Percentiles rank a stretch among this genome's conserved stretches.
These are phyloP conservation scores for Naegleria gruberi DNA, from an alignment of 208 protist species.

Conservation along the genomic window DNA sequence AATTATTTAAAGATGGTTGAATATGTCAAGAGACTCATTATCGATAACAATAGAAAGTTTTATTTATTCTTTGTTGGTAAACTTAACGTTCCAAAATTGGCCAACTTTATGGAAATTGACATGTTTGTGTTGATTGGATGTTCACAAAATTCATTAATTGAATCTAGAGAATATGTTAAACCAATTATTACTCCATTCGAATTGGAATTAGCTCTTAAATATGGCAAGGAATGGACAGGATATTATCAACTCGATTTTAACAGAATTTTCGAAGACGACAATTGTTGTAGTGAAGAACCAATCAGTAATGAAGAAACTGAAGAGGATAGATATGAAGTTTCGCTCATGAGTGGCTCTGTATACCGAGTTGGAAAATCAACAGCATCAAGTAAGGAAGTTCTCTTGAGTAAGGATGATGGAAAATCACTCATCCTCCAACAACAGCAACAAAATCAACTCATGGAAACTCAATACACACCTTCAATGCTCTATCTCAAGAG, in stretches of 20 bases:
- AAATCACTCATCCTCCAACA: neutral
- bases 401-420: neutral
- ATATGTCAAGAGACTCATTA: slow-evolving; percentile 28
- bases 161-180: slow-evolving; percentile 61
- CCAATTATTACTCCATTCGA: slow-evolving; percentile 72
- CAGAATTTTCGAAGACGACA: neutral
- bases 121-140: slow-evolving; percentile 71
- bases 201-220: slow-evolving; percentile 59
- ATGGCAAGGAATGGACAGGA: slow-evolving; percentile 8
- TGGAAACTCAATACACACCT: neutral
- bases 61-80: slow-evolving; percentile 80
- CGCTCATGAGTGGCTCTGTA: neutral
- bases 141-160: slow-evolving; percentile 58
- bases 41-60: slow-evolving; percentile 49
- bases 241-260: neutral
- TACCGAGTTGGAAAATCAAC: neutral
- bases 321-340: neutral
- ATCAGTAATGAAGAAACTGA: neutral
- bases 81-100: slow-evolving; percentile 77
- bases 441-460: neutral
- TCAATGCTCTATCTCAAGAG: neutral
- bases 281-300: neutral
- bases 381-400: neutral
- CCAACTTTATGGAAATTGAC: slow-evolving; percentile 78
- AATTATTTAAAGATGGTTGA: slow-evolving; percentile 61